Conservation (phyloP, 2,329 filamentous ascomycete species). For the Sordariomycetes sp. region DNA sequence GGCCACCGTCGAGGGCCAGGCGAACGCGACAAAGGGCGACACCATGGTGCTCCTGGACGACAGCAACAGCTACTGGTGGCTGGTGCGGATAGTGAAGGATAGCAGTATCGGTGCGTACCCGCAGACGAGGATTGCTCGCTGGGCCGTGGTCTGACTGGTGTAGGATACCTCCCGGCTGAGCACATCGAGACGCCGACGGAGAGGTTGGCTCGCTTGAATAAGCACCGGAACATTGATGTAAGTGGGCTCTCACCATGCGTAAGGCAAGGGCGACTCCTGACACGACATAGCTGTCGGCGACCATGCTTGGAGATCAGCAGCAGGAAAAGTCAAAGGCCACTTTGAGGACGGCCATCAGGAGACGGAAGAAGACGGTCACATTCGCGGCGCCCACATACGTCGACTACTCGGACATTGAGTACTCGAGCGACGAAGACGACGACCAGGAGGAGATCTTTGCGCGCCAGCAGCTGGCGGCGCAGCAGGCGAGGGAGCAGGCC, state of each 20-base stretch:
- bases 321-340: slow-evolving; percentile 67
- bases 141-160: not conserved
- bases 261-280: not conserved
- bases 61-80: slow-evolving; percentile 99
- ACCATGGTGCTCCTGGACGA: slow-evolving; percentile 98
- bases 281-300: slow-evolving; percentile 36
- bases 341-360: slow-evolving; percentile 73
- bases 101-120: slow-evolving; percentile 63
- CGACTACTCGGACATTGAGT: slow-evolving; percentile 78
- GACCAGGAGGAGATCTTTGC: slow-evolving; percentile 31
- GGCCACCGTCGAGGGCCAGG: slow-evolving; percentile 93
- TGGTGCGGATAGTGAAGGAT: slow-evolving; percentile 93
- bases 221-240: slow-evolving; percentile 96
- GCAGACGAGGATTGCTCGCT: not conserved
- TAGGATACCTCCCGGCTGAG: slow-evolving; percentile 90
- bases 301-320: slow-evolving; percentile 47
- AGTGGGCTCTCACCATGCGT: slow-evolving; percentile 21
- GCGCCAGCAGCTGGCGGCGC: slow-evolving; percentile 16
- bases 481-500: slow-evolving; percentile 14
- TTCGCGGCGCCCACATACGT: slow-evolving; percentile 79
- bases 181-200: slow-evolving; percentile 98
- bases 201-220: slow-evolving; percentile 83
- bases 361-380: slow-evolving; percentile 74
- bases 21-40: slow-evolving; percentile 95
- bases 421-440: slow-evolving; percentile 63